These are phyloP conservation scores for Cyclostephanos invisitatus DNA, from an alignment of 108 stramenopile genomes.

Conservation along the genomic window DNA sequence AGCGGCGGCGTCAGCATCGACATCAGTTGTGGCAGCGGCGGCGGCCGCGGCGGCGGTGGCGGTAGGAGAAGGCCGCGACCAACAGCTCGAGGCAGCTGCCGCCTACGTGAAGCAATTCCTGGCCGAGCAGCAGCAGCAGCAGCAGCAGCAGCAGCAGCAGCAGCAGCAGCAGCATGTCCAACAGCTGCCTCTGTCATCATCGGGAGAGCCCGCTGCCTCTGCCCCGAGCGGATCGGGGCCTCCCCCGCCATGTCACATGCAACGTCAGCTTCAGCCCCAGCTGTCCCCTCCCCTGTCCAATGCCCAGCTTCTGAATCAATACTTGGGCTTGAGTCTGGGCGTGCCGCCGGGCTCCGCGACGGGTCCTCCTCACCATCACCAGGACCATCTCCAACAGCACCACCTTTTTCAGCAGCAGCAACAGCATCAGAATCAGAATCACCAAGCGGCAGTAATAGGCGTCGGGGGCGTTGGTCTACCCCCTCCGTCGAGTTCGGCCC, in stretches of 20 bases:
- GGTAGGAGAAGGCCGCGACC: background rate
- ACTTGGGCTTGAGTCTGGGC: background rate
- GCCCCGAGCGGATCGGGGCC: background rate
- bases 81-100: slow-evolving; percentile 19
- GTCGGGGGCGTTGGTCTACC: background rate
- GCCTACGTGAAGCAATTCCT: slow-evolving; percentile 20
- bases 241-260: background rate
- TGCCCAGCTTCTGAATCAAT: slow-evolving; percentile 9
- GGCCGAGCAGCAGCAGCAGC: slow-evolving; percentile 23
- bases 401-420: background rate
- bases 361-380: background rate
- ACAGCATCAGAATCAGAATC: background rate
- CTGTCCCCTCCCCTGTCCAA: background rate
- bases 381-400: background rate
- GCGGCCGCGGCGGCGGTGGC: background rate
- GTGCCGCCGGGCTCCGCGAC: background rate
- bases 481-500: background rate
- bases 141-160: slow-evolving; percentile 19
- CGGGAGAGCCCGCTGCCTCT: background rate
- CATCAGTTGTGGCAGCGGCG: background rate
- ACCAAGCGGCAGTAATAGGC: background rate
- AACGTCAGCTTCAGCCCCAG: background rate
- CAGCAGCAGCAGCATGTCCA: slow-evolving; percentile 11
- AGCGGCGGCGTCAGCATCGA: background rate
- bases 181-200: background rate